A percentile compares a stretch with the other conserved stretches of the same genome.
phyloP scores from a whole-genome alignment of 129 eudicot species.

The Artemisia argyi region DNA sequence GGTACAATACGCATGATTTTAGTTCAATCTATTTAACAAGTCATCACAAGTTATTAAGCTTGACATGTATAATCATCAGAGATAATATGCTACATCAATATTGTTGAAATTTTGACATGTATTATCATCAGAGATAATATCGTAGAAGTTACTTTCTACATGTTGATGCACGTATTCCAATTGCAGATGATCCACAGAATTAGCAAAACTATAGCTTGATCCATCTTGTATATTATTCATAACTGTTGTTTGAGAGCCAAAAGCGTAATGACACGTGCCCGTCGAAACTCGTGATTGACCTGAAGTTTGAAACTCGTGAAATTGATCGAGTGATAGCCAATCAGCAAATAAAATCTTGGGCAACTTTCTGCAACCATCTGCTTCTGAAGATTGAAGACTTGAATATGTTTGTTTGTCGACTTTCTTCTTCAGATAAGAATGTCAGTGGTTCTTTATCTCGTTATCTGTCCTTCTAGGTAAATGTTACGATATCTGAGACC shows the following conservation, averaged over 20 bases:
- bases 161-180: slow-evolving; percentile 28
- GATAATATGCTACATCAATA: slow-evolving; percentile 27
- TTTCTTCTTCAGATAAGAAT: slow-evolving; percentile 65
- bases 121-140: slow-evolving; percentile 26
- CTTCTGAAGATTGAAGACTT: slow-evolving; percentile 24
- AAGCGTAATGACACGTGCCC: too few relatives aligned
- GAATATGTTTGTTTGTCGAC: slow-evolving; percentile 13
- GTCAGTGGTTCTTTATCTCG: slow-evolving; percentile 82
- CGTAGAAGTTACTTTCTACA: slow-evolving; percentile 22
- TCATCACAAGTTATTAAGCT: neutral
- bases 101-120: slow-evolving; percentile 23
- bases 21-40: neutral
- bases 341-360: slow-evolving; percentile 51
- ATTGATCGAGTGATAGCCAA: slow-evolving; percentile 41
- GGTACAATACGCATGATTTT: neutral
- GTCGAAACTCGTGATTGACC: too few relatives aligned
- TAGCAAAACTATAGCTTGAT: slow-evolving; percentile 2
- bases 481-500: slow-evolving; percentile 86
- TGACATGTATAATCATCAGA: neutral
- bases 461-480: slow-evolving; percentile 90
- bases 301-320: slow-evolving; percentile 6
- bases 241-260: neutral
- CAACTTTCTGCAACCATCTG: slow-evolving; percentile 19
- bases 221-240: neutral
- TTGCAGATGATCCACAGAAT: slow-evolving; percentile 19